phyloP scores from a whole-genome alignment of 371 early-diverging fungal species.

The Dinochytrium kinnereticum region DNA sequence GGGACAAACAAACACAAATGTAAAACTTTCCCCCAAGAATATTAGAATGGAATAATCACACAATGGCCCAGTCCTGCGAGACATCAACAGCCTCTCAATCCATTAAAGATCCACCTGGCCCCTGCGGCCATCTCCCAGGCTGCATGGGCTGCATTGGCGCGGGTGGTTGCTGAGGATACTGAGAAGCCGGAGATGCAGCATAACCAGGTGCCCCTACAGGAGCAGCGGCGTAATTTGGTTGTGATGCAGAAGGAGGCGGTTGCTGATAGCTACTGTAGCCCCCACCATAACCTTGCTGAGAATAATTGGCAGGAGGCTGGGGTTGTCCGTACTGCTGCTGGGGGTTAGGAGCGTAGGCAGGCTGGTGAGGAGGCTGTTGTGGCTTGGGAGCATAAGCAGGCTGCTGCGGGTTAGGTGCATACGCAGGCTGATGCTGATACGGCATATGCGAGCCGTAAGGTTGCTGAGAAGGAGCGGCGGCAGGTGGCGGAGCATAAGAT shows the following conservation, averaged over 20 bases:
- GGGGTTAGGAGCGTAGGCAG: neutral
- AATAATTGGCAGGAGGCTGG: neutral
- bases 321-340: neutral
- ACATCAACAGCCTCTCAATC: constrained; percentile 5
- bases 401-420: neutral
- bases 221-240: neutral
- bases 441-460: neutral
- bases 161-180: neutral
- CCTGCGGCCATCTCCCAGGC: neutral
- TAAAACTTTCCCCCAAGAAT: too few species aligned
- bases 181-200: neutral
- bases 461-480: neutral
- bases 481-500: neutral
- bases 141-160: neutral
- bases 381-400: neutral
- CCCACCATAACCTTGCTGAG: neutral
- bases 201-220: constrained; percentile 9
- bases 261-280: neutral
- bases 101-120: constrained; percentile 13
- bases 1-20: too few species aligned
- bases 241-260: neutral
- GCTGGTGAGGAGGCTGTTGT: constrained; percentile 1
- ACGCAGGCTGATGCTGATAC: neutral
- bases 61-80: neutral
- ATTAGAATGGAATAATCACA: too few species aligned